A percentile compares a stretch with the other conserved stretches of the same genome.
Conservation (phyloP, 148 eudicot species). For the Silene latifolia region DNA sequence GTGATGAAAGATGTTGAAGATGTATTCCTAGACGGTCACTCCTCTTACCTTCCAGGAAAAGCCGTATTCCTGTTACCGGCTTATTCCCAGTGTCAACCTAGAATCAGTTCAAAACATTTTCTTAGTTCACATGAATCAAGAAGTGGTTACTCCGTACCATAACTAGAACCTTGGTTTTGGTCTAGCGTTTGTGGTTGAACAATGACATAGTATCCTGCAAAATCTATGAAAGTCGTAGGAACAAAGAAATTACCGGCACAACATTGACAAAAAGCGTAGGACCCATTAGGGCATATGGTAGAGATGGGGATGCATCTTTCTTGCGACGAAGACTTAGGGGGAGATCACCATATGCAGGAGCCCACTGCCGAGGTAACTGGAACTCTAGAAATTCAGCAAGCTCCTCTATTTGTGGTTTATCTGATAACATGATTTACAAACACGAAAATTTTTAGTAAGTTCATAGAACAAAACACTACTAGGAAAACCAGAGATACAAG, state of each 20-base stretch:
- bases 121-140: not conserved
- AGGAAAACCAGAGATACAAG: constrained; percentile 7
- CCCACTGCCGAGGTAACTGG: constrained; percentile 97
- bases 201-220: not conserved
- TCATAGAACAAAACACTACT: not conserved
- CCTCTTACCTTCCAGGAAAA: constrained; percentile 82
- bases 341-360: constrained; percentile 84
- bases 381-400: constrained; percentile 83
- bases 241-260: constrained; percentile 44
- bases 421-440: constrained; percentile 27
- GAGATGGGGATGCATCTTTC: constrained; percentile 70
- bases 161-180: not conserved
- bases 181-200: not conserved
- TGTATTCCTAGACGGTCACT: constrained; percentile 83
- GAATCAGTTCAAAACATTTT: constrained; percentile 6
- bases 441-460: not conserved
- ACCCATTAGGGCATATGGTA: constrained; percentile 75
- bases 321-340: constrained; percentile 73
- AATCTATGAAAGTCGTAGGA: not conserved
- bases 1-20: constrained; percentile 81
- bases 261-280: constrained; percentile 85
- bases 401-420: constrained; percentile 91
- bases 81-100: constrained; percentile 74
- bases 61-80: constrained; percentile 90
- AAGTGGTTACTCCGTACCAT: not conserved